Evolutionary conservation across 148 eudicot species (phyloP), one percentile per base, ranked within the genome.

Genomic region (Pouteria glomerata): DNA sequence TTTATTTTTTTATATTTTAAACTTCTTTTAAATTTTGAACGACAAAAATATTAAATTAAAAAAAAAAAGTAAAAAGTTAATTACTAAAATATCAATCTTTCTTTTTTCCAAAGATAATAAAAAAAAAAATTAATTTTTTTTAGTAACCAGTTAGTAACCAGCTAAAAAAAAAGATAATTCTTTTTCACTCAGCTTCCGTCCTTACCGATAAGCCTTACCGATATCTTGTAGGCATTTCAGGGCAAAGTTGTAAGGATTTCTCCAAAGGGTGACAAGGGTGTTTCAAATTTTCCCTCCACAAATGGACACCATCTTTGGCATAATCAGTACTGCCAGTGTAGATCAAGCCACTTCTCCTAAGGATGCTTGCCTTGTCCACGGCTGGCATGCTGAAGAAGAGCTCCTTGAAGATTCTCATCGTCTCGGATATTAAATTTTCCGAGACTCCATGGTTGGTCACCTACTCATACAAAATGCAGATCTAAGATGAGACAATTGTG

Each of bases 211-310:
- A 52, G 16, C n/a, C n/a, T n/a, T 80, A 87, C 96, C 86, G 81
- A 64, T 82, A 90, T 65, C 70, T 74, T 14, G 73, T 39, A 8
- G 92, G 92, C 19, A 82, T 85, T 60, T 72, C 66, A 4, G 96
- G 92, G 90, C 90, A 84, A 42, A 48, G 53, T 53, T 75, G 73
- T 29, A 82, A 47, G 79, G 83, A 79, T 47, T 85, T 76, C n/a
- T 85, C 78, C 51, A 81, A 67, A 56, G 90, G 87, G 58, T 75
- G 79, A 71, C 92, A 90, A 66, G 76, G 53, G 11, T 78, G 84
- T 66, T 70, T 84, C 50, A 90, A 51, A 70, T 79, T 82, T 19
- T 87, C 89, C 57, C 88, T 83, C 91, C 89, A 87, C 60, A 78
- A 74, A 45, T 89, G 84, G 71, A 79, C 68, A 18, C 83, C 82